Base-by-base conservation (phyloP, 1,284 basidiomycete genomes). In the Mycosarcoma maydis region DNA sequence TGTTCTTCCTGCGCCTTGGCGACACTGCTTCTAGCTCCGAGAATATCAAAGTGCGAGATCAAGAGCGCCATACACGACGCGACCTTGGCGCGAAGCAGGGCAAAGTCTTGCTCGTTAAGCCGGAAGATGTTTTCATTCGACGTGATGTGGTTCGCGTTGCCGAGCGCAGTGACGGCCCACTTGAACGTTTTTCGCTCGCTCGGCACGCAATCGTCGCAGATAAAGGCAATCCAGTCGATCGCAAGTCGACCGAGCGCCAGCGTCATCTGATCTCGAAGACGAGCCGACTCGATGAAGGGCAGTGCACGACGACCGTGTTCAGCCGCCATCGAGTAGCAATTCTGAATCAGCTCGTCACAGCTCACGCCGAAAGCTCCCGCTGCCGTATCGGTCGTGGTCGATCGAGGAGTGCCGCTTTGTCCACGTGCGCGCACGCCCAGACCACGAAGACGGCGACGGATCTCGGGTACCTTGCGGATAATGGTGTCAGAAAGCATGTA, bases 301-400 rank as follows among this genome's bases (percentile, higher is more conserved):
- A 81, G 60, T 17, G 73, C 73, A 23, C 80, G 76, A 20, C 74
- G 72, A 16, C 77, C 80, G 72, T 94, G 92, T 66, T 87, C 86
- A 2, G 94, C 93, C n/a, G 94, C 94, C 80, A 98, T 98, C 37
- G 89, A 85, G 80, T 93, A 98, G 91, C 95, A 98, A 78, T 92
- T 94, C 76, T 95, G 92, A 56, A 97, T 87, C 34, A 98, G 84
- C 67, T 97, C 95, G 80, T 81, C 77, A 38, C 74, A 72, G 24
- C 33, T 60, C n/a, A 66, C 64, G 30, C 69, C 60, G 3, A 69
- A 44, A 5, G 29, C 55, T 3, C 55, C 59, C 7, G 47, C 50
- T 10, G 56, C 27, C 17, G 27, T 26, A 5, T 66, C 69, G 36
- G 46, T 40, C 2, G 58, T 67, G 10, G 54, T 62, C 11, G 61